Conservation (phyloP, 768 basidiomycete species). For the Mycena rebaudengoi region DNA sequence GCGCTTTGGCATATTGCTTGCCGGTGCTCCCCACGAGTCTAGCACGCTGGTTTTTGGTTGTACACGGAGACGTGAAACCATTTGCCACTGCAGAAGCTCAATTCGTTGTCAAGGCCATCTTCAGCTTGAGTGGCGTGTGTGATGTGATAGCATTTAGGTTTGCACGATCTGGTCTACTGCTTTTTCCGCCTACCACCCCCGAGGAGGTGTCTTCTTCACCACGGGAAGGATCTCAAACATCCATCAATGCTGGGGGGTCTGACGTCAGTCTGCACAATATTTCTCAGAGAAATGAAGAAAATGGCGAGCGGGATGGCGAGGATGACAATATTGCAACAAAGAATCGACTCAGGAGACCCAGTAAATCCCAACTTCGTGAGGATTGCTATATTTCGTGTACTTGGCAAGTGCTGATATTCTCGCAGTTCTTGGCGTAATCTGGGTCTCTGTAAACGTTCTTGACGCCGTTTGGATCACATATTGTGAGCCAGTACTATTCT, state of each 20-base stretch:
- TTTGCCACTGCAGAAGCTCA: slow-evolving; percentile 15
- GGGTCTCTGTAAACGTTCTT: not conserved
- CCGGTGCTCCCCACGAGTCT: slow-evolving; percentile 15
- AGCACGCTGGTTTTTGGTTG: slow-evolving; percentile 14
- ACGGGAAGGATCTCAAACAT: too few relatives aligned
- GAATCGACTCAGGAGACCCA: too few relatives aligned
- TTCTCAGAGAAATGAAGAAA: too few relatives aligned
- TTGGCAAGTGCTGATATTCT: not conserved
- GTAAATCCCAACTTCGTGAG: not conserved
- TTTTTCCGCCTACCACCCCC: not conserved
- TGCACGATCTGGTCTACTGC: slow-evolving; percentile 5
- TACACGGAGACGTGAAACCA: slow-evolving; percentile 10
- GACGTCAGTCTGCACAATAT: too few relatives aligned
- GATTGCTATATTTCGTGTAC: not conserved
- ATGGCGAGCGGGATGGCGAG: too few relatives aligned
- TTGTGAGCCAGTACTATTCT: not conserved
- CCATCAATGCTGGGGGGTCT: too few relatives aligned
- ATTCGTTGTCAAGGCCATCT: slow-evolving; percentile 12
- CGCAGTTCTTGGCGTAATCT: not conserved
- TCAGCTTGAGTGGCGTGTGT: slow-evolving; percentile 14
- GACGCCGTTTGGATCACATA: slow-evolving; percentile 1
- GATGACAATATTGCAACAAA: too few relatives aligned
- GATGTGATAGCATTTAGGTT: slow-evolving; percentile 10
- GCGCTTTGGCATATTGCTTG: slow-evolving; percentile 13
- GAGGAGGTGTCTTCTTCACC: too few relatives aligned